Base-by-base conservation (phyloP, 495 filamentous ascomycete genomes). In the Trypethelium eluteriae region DNA sequence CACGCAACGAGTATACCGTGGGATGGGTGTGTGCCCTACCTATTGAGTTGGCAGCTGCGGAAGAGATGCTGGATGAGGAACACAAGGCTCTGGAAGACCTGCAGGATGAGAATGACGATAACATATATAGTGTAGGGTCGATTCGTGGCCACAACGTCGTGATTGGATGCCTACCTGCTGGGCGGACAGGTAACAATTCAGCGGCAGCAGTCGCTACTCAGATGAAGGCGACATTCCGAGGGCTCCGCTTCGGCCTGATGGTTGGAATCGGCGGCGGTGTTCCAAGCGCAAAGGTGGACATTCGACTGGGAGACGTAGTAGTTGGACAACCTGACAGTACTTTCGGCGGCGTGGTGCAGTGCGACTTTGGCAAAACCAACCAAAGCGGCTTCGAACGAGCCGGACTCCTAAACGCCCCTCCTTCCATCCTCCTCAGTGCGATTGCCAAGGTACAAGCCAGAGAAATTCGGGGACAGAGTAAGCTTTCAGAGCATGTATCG, bases 1-100 rank as follows among this genome's bases (percentile, higher is more conserved):
- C 25, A n/a, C 25, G 7, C 10, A n/a, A 49, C 2, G 32, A 49
- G 4, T 86, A 83, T 67, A 79, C 74, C 2, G 75, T 86, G 9
- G 82, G 79, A 44, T 83, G 79, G 79, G 79, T 85, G 38, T 83
- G 77, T 67, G 79, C 81, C 2, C 69, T 84, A 2, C 64, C 70
- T 7, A 67, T 71, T 12, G 82, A 85, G 69, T 63, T 70, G 4
- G 73, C 78, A 16, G 82, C 82, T 0, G 82, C 78, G 2, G 49
- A 47, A 36, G 72, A 71, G 25, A 79, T 83, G 70, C 77, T 86
- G 1, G 82, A 87, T 67, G 77, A 80, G 67, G 64, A 75, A 11
- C 78, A 83, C 69, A 69, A 70, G 3, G 16, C 39, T 18, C 68
- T 78, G 18, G 64, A 69, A 25, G 25, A 25, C 25, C 25, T 25